phyloP scores from a whole-genome alignment of 352 stramenopile species.

The Phytophthora sansomeana region DNA sequence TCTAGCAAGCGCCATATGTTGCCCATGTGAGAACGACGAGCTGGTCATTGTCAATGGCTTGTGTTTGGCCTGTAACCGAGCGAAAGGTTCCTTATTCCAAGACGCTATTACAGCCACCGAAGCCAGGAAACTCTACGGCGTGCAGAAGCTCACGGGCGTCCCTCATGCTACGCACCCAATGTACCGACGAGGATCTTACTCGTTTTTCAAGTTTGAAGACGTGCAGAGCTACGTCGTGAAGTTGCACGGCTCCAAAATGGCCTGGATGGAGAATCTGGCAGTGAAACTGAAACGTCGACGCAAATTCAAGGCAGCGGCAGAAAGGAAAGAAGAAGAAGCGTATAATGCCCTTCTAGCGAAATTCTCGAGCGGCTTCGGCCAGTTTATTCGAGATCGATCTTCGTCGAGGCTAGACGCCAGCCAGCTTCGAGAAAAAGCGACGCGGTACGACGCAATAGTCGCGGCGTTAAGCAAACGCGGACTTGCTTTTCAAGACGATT shows the following conservation, averaged over 20 bases:
- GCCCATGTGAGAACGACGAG: constrained; percentile 8
- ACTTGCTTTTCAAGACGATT: no score
- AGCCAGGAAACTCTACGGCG: neutral
- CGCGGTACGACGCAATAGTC: no score
- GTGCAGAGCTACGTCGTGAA: neutral
- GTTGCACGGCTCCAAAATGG: neutral
- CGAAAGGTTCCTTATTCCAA: neutral
- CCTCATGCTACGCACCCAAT: neutral
- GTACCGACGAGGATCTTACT: neutral
- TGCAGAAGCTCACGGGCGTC: neutral
- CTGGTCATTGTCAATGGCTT: constrained; percentile 3
- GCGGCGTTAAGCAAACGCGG: no score
- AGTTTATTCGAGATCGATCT: no score
- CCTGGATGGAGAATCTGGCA: neutral
- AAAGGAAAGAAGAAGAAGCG: neutral
- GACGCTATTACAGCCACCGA: neutral
- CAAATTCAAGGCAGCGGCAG: neutral
- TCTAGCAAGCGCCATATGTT: constrained; percentile 3
- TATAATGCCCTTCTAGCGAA: neutral
- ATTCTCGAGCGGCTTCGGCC: neutral
- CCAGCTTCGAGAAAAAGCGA: no score
- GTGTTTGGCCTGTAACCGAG: constrained; percentile 6
- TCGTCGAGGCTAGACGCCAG: no score
- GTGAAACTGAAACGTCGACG: neutral
- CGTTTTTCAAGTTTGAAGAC: neutral